A percentile compares a stretch with the other conserved stretches of the same genome.
Conservation (phyloP, 169 alveolate species). For the Theileria sp. region DNA sequence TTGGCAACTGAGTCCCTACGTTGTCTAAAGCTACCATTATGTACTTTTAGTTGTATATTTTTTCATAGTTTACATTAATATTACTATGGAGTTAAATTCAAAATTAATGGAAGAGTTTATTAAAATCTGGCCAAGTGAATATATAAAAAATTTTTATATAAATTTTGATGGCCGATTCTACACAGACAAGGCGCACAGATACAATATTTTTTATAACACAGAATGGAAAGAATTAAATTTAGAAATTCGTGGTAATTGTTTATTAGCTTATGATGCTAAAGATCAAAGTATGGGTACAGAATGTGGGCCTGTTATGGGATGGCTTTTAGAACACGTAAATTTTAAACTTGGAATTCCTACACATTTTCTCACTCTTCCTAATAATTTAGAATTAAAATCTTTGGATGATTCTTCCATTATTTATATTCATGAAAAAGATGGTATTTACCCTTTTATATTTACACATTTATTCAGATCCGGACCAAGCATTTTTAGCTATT, state of each 20-base stretch:
- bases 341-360: slow-evolving; percentile 26
- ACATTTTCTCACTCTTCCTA: slow-evolving; percentile 31
- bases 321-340: slow-evolving; percentile 57
- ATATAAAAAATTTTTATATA: slow-evolving; percentile 11
- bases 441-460: slow-evolving; percentile 2
- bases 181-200: slow-evolving; percentile 23
- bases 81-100: slow-evolving; percentile 12
- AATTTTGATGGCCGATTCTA: slow-evolving; percentile 15
- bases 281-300: slow-evolving; percentile 10
- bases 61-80: slow-evolving; percentile 5
- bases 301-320: slow-evolving; percentile 48
- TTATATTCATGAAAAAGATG: slow-evolving; percentile 18
- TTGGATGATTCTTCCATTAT: slow-evolving; percentile 9
- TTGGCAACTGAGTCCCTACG: slow-evolving; percentile 29
- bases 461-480: not conserved
- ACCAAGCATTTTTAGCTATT: slow-evolving; percentile 48
- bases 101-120: slow-evolving; percentile 4
- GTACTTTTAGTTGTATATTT: not conserved
- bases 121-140: slow-evolving; percentile 22
- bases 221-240: slow-evolving; percentile 30
- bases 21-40: slow-evolving; percentile 22
- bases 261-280: slow-evolving; percentile 36
- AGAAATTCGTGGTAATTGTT: slow-evolving; percentile 56
- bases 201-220: slow-evolving; percentile 34
- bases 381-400: not conserved